Evolutionary conservation across 1,284 basidiomycete species (phyloP).

Genomic region (Moesziomyces antarcticus): DNA sequence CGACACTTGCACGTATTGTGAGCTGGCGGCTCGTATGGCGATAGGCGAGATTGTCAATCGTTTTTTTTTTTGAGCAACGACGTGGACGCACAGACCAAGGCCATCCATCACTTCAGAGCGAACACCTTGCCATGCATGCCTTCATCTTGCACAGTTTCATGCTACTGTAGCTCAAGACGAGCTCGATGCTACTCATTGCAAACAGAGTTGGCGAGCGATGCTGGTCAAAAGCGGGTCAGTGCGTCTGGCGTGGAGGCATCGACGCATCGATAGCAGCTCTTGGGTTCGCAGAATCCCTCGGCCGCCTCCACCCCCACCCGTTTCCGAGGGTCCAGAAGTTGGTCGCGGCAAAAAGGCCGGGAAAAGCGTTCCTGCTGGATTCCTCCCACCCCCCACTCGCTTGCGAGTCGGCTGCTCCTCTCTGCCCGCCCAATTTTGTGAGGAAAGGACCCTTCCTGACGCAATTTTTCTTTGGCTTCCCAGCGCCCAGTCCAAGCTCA

Average conservation of each 20-base stretch:
- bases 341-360: background rate
- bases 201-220: background rate
- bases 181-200: background rate
- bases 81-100: no score
- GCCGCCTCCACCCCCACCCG: background rate
- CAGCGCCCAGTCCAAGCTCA: background rate
- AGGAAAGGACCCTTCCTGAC: background rate
- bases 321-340: background rate
- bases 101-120: no score
- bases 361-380: no score
- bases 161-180: background rate
- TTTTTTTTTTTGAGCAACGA: no score
- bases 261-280: background rate
- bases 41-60: background rate
- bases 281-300: background rate
- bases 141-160: no score
- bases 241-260: background rate
- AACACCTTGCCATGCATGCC: no score
- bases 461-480: background rate
- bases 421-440: no score
- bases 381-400: no score
- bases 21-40: background rate
- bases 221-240: background rate
- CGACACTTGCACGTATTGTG: no score
- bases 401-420: no score